Base-by-base conservation (phyloP, 148 eudicot genomes). In the Mesembryanthemum crystallinum region DNA sequence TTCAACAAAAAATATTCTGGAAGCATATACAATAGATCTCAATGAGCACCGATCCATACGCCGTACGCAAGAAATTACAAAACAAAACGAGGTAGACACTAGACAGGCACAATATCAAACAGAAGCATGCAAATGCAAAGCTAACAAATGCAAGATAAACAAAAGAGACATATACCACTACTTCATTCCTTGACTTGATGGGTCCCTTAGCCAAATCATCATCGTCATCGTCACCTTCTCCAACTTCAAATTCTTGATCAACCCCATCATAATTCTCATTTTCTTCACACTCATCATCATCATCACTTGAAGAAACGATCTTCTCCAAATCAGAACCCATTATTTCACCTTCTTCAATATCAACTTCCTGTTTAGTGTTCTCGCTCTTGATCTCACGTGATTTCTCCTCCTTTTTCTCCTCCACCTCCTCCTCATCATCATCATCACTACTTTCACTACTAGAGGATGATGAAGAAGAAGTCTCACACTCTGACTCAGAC, bases 341-440 rank as follows among this genome's bases (percentile, higher is more conserved):
- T 71, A 93, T 91, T 81, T 91, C 92, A 69, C 96, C 98, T 80
- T 92, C 95, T 84, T 93, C 94, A 60, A 84, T 25, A 8, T 89
- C 94, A 45, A 66, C 77, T 76, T 69, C 71, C 77, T 29, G 68
- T 51, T 69, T 57, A 76, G 64, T 8, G n/a, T 15, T 32, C 5
- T 68, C 66, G 57, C 1, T 68, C 73, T 62, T 72, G 47, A 35
- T 14, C 66, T 79, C 47, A 76, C 75, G 15, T 25, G 70, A 33
- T 42, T 32, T 14, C 47, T 29, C 77, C 17, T 47, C 75, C 35
- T 63, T 77, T 4, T 81, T 60, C 54, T 72, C 73, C 24, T 72
- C 83, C 11, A 58, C 81, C 42, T 72, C 70, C 18, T 75, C 82
- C 2, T 73, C 87, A 11, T 75, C 85, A 5, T 76, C 87, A 12